Conservation (phyloP, 495 filamentous ascomycete genomes). For the Podospora bellae-mahoneyi region DNA sequence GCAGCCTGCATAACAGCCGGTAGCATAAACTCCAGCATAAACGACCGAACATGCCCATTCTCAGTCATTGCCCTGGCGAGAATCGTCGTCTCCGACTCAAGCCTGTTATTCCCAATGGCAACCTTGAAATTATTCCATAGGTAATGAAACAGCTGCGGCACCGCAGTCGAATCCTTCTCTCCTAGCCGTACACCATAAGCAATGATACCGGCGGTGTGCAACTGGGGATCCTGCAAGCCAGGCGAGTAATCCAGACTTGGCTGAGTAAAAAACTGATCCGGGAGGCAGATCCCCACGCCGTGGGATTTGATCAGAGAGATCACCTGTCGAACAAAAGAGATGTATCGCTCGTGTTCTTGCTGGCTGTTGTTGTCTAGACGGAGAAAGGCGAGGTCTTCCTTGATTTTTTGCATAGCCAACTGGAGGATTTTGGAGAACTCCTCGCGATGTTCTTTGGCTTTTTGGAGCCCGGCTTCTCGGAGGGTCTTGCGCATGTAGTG, state of each 20-base stretch:
- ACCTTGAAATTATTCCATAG: constrained; percentile 51
- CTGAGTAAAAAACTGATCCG: constrained; percentile 48
- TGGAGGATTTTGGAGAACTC: constrained; percentile 38
- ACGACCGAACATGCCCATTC: constrained; percentile 38
- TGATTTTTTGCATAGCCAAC: constrained; percentile 48
- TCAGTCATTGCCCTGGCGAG: constrained; percentile 39
- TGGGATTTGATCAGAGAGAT: constrained; percentile 47
- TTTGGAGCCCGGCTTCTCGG: constrained; percentile 23
- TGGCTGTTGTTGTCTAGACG: constrained; percentile 16
- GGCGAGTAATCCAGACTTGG: constrained; percentile 49
- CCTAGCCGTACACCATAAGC: constrained; percentile 47
- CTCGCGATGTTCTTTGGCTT: constrained; percentile 28
- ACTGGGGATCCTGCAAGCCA: constrained; percentile 44
- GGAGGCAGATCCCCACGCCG: constrained; percentile 40
- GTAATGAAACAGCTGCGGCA: constrained; percentile 48
- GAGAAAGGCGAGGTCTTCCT: constrained; percentile 39
- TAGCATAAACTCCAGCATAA: constrained; percentile 43
- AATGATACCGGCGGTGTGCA: constrained; percentile 48
- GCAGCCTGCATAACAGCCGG: constrained; percentile 39
- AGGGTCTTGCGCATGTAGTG: constrained; percentile 44
- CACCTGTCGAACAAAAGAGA: constrained; percentile 44
- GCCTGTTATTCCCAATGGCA: constrained; percentile 41
- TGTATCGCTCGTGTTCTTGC: constrained; percentile 35
- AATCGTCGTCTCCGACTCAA: constrained; percentile 39
- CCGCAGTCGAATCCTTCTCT: constrained; percentile 40